Percentiles rank a stretch among this genome's conserved stretches.
These are phyloP conservation scores for Musa troglodytarum DNA, from an alignment of 176 grass and related monocot species.

Conservation along the genomic window DNA sequence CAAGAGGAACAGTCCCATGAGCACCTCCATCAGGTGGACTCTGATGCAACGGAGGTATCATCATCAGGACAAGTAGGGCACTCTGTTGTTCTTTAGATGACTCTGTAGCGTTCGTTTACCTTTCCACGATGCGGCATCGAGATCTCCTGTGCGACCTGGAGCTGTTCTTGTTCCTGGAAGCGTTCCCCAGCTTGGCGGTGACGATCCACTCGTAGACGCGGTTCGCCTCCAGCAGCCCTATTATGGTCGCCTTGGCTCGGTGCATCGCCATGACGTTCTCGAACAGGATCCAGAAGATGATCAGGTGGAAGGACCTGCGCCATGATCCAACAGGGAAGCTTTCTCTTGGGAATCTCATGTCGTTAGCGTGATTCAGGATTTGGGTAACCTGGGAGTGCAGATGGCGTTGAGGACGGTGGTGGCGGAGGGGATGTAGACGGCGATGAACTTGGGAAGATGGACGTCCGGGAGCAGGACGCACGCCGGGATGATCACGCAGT, in stretches of 20 bases:
- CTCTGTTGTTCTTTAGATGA: background rate
- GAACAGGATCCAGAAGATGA: slow-evolving; percentile 89
- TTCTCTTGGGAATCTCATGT: background rate
- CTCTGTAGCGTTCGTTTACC: slow-evolving; percentile 10
- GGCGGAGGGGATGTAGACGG: slow-evolving; percentile 55
- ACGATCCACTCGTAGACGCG: slow-evolving; percentile 89
- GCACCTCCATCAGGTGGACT: slow-evolving; percentile 55
- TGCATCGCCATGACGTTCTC: slow-evolving; percentile 98
- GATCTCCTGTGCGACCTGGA: slow-evolving; percentile 21
- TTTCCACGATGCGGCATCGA: slow-evolving; percentile 29
- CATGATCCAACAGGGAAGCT: background rate
- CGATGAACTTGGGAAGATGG: slow-evolving; percentile 55
- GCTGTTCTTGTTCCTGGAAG: slow-evolving; percentile 24
- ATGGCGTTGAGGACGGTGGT: slow-evolving; percentile 75
- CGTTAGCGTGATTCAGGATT: background rate
- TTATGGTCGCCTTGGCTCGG: slow-evolving; percentile 64
- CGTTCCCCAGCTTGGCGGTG: slow-evolving; percentile 62
- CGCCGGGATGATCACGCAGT: slow-evolving; percentile 66
- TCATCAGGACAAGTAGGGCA: background rate
- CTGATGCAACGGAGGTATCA: background rate
- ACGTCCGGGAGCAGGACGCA: slow-evolving; percentile 62
- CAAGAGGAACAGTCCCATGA: slow-evolving; percentile 51
- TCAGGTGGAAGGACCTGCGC: slow-evolving; percentile 50
- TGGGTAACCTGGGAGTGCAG: slow-evolving; percentile 49
- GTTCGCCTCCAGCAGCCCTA: slow-evolving; percentile 65